phyloP scores from a whole-genome alignment of 441 rosid species.

The Viola pubescens region DNA sequence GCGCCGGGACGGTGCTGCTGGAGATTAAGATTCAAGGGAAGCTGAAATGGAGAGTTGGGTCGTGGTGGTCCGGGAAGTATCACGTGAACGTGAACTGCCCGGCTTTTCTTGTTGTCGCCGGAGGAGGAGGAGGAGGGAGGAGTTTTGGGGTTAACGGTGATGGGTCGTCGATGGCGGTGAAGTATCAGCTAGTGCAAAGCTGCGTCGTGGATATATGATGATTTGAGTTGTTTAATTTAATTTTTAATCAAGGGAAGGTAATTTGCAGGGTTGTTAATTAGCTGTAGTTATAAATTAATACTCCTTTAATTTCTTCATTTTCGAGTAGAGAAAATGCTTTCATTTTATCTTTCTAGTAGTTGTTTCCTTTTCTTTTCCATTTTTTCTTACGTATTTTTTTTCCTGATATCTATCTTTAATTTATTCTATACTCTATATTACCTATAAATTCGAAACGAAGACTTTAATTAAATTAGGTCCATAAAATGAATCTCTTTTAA shows the following conservation, averaged over 20 bases:
- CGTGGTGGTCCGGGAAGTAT: slow-evolving; percentile 56
- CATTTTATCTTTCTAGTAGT: not conserved
- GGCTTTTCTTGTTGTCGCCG: slow-evolving; percentile 34
- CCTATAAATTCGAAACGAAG: no score
- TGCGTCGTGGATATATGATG: slow-evolving; percentile 50
- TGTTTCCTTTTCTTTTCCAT: not conserved
- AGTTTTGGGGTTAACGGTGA: slow-evolving; percentile 12
- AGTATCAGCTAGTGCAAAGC: slow-evolving; percentile 41
- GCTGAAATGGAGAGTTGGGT: slow-evolving; percentile 68
- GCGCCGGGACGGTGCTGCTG: slow-evolving; percentile 44
- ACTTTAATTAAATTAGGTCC: no score
- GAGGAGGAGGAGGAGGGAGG: not conserved
- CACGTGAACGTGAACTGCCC: slow-evolving; percentile 50
- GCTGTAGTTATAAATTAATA: no score
- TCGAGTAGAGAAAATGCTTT: no score
- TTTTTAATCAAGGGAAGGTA: not conserved
- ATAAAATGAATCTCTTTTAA: no score
- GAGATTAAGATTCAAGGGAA: slow-evolving; percentile 49
- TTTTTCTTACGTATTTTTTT: not conserved
- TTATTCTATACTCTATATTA: no score
- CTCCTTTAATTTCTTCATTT: no score
- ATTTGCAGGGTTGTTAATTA: not conserved
- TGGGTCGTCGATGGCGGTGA: slow-evolving; percentile 27
- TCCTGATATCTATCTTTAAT: not conserved
- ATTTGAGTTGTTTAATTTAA: not conserved